phyloP scores from a whole-genome alignment of 2,329 filamentous ascomycete species.

The Diaporthe caulivora region DNA sequence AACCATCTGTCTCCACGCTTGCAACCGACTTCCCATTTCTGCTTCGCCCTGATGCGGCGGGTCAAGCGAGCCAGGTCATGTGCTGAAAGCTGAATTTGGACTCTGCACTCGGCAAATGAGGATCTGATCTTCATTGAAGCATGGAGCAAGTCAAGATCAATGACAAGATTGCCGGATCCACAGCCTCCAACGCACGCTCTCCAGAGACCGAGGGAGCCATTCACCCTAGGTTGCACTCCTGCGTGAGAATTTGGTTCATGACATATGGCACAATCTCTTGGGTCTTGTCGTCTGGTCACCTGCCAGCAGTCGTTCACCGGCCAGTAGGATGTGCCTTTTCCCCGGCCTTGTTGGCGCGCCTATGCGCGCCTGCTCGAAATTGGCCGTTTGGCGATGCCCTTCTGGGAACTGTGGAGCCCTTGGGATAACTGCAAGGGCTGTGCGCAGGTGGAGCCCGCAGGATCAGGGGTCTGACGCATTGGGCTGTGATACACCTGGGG shows the following conservation, averaged over 20 bases:
- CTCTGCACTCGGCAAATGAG: conserved; percentile 3
- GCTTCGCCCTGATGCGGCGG: conserved; percentile 2
- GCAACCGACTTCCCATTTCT: conserved; percentile 12
- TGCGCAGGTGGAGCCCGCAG: conserved; percentile 15
- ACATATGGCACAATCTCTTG: not conserved
- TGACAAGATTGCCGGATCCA: conserved; percentile 16
- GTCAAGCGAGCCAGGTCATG: not conserved
- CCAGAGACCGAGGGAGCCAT: not conserved
- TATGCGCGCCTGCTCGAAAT: conserved; percentile 11
- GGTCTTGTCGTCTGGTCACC: not conserved
- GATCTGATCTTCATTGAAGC: conserved; percentile 24
- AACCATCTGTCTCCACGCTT: not conserved
- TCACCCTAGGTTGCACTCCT: not conserved
- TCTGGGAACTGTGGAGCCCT: not conserved
- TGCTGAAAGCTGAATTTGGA: conserved; percentile 9
- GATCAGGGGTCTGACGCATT: conserved; percentile 22
- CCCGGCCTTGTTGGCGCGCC: not conserved
- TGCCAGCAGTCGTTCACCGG: not conserved
- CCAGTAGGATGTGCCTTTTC: not conserved
- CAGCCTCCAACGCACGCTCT: conserved; percentile 5
- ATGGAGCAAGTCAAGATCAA: conserved; percentile 4
- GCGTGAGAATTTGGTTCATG: not conserved
- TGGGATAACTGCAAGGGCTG: conserved; percentile 12
- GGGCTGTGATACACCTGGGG: not conserved
- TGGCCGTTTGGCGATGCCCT: not conserved